Percentiles rank a stretch among this genome's conserved stretches.
phyloP scores from a whole-genome alignment of 2,329 filamentous ascomycete species.

The Curvularia spicifera region DNA sequence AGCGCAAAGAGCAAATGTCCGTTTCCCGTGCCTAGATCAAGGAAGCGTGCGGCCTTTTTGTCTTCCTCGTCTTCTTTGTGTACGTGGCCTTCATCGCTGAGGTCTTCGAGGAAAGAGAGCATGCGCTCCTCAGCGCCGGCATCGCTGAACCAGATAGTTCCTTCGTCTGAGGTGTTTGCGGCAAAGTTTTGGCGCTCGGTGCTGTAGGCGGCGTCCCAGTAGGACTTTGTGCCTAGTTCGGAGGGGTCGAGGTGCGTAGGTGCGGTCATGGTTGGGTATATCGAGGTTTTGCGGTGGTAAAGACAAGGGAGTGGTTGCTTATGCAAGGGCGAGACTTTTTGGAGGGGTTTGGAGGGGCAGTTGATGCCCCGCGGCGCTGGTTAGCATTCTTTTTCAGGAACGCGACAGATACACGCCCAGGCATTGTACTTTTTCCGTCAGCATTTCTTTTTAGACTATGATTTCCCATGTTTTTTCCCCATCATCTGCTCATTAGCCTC shows the following conservation, averaged over 20 bases:
- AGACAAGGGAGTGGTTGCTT: neutral
- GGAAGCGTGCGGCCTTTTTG: slow-evolving; percentile 58
- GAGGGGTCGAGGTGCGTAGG: slow-evolving; percentile 69
- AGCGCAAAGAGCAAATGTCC: slow-evolving; percentile 88
- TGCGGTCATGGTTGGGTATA: slow-evolving; percentile 18
- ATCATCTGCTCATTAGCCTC: neutral
- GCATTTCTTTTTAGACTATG: neutral
- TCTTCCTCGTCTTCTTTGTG: slow-evolving; percentile 40
- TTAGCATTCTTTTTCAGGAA: neutral
- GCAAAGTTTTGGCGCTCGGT: slow-evolving; percentile 74
- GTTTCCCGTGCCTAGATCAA: slow-evolving; percentile 94
- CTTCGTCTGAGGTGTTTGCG: slow-evolving; percentile 75
- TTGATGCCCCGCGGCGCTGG: neutral
- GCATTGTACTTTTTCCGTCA: neutral
- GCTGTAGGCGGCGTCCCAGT: slow-evolving; percentile 70
- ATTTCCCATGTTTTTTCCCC: neutral
- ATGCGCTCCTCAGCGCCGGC: slow-evolving; percentile 85
- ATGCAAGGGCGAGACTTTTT: neutral
- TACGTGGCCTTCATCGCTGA: slow-evolving; percentile 60
- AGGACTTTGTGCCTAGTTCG: slow-evolving; percentile 79
- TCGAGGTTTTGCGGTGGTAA: neutral
- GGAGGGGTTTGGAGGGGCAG: slow-evolving; percentile 3
- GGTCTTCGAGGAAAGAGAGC: slow-evolving; percentile 63
- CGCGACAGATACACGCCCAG: neutral
- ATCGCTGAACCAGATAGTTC: slow-evolving; percentile 97